These are phyloP conservation scores for Neofusicoccum umdonicola DNA, from an alignment of 2,329 filamentous ascomycete species.

Conservation along the genomic window DNA sequence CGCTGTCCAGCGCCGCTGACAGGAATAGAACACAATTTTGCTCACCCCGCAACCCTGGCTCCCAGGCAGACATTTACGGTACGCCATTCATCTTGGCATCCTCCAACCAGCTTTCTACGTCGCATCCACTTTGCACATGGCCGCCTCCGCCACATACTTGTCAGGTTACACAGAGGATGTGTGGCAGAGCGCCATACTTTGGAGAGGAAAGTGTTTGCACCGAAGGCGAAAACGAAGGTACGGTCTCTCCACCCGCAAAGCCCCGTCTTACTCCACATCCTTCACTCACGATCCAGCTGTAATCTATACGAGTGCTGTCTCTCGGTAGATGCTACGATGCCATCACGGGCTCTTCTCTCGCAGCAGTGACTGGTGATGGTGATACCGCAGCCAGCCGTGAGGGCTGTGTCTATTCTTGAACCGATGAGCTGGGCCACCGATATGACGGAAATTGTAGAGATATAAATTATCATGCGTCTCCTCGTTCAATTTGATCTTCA, in stretches of 20 bases:
- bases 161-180: background rate
- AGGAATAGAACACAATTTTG: background rate
- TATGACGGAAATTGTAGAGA: background rate
- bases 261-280: background rate
- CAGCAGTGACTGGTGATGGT: background rate
- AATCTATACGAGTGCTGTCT: background rate
- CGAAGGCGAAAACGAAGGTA: background rate
- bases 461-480: background rate
- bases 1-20: background rate
- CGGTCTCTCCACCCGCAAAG: conserved; percentile 1
- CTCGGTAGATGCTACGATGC: conserved; percentile 6
- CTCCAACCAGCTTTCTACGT: background rate
- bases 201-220: background rate
- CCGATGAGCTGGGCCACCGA: background rate
- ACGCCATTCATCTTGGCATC: background rate
- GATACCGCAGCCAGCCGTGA: background rate
- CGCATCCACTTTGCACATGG: background rate
- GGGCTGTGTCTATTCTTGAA: background rate
- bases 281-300: background rate
- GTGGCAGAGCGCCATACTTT: background rate
- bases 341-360: background rate
- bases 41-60: background rate
- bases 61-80: background rate
- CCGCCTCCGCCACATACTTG: background rate
- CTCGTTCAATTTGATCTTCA: background rate